These are phyloP conservation scores for Santalum album DNA, from an alignment of 164 flowering plant genomes.

Conservation along the genomic window DNA sequence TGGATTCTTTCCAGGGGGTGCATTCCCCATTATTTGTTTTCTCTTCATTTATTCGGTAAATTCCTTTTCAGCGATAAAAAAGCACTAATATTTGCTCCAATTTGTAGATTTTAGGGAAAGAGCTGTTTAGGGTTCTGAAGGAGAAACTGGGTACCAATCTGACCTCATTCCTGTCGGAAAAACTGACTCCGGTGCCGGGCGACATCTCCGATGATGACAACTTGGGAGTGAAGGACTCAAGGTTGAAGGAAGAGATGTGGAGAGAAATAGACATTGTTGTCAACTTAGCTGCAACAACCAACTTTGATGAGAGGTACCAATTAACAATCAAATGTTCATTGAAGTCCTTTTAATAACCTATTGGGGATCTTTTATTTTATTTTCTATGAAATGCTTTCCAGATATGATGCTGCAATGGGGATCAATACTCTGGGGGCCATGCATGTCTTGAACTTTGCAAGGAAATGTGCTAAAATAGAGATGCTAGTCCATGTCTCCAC, in stretches of 20 bases:
- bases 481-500: conserved; percentile 56
- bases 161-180: conserved; percentile 29
- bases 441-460: conserved; percentile 46
- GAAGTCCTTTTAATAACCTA: too few species aligned
- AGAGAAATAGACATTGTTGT: conserved; percentile 35
- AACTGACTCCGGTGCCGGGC: conserved; percentile 36
- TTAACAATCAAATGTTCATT: too few species aligned
- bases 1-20: too few species aligned
- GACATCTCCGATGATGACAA: conserved; percentile 29
- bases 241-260: conserved; percentile 32
- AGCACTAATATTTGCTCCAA: too few species aligned
- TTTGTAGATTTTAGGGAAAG: conserved; percentile 47
- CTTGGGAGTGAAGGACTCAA: conserved; percentile 34
- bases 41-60: too few species aligned
- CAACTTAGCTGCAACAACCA: conserved; percentile 58
- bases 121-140: conserved; percentile 42
- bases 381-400: conserved; percentile 10
- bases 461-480: conserved; percentile 40
- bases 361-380: too few species aligned
- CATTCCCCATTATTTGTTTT: too few species aligned
- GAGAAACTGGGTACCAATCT: conserved; percentile 31
- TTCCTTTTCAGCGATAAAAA: too few species aligned
- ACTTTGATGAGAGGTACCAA: conserved; percentile 48
- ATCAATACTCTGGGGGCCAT: conserved; percentile 47
- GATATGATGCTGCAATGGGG: conserved; percentile 55